A percentile compares a stretch with the other conserved stretches of the same genome.
Conservation (phyloP, 2,329 filamentous ascomycete species). For the Xylariaceae sp. region DNA sequence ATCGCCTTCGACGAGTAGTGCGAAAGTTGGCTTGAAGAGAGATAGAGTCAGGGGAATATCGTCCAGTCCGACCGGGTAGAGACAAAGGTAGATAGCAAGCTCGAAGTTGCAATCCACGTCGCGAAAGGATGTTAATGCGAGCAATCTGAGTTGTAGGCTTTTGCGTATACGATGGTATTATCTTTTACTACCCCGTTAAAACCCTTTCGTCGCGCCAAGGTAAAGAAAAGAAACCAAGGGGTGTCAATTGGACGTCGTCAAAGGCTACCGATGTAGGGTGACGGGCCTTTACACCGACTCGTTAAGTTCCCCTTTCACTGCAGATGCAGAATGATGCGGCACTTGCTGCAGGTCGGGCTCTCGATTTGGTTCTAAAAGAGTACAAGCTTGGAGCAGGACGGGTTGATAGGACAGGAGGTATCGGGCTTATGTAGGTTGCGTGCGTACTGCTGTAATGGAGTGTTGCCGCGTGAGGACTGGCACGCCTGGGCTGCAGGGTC, state of each 20-base stretch:
- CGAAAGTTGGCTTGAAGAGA: slow-evolving; percentile 23
- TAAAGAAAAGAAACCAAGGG: slow-evolving; percentile 3
- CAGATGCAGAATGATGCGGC: slow-evolving; percentile 25
- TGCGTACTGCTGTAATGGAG: neutral
- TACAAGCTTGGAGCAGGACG: neutral
- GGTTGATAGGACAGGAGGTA: slow-evolving; percentile 25
- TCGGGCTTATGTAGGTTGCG: slow-evolving; percentile 21
- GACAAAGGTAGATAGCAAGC: neutral
- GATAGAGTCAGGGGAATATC: slow-evolving; percentile 11
- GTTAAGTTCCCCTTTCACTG: slow-evolving; percentile 23
- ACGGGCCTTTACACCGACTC: slow-evolving; percentile 26
- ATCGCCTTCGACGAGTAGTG: slow-evolving; percentile 33
- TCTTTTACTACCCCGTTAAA: neutral
- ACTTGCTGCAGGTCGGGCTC: slow-evolving; percentile 2
- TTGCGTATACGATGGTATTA: neutral
- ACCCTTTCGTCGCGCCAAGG: neutral
- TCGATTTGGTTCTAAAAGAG: neutral
- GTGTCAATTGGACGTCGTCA: slow-evolving; percentile 17
- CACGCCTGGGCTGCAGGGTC: slow-evolving; percentile 28
- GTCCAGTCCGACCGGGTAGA: slow-evolving; percentile 1
- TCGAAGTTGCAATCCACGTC: neutral
- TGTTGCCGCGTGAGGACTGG: slow-evolving; percentile 5
- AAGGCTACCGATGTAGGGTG: slow-evolving; percentile 15
- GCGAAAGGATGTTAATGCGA: neutral
- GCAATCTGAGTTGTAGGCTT: neutral